Conservation (phyloP, 148 eudicot genomes). For the Camellia sinensis region DNA sequence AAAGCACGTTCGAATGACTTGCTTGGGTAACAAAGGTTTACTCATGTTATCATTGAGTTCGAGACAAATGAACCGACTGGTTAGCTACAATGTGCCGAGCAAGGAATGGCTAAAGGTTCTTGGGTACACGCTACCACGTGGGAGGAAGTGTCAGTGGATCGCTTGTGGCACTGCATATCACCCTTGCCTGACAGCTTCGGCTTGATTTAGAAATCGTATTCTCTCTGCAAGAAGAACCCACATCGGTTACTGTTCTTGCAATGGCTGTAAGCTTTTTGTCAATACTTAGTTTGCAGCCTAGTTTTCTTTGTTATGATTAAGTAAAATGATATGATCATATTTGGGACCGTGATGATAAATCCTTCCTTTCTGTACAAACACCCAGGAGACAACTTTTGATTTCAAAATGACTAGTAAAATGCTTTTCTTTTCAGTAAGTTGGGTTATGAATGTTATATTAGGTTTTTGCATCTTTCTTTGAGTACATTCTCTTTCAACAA, state of each 20-base stretch:
- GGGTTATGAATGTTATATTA: neutral
- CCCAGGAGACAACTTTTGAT: neutral
- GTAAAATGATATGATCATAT: neutral
- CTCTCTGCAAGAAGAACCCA: neutral
- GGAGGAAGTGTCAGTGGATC: constrained; percentile 73
- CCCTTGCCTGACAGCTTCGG: constrained; percentile 67
- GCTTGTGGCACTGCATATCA: constrained; percentile 82
- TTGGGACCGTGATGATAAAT: neutral
- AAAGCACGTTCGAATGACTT: constrained; percentile 85
- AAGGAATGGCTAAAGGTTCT: constrained; percentile 82
- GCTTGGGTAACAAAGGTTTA: constrained; percentile 90
- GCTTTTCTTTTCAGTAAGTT: neutral
- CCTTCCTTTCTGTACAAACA: neutral
- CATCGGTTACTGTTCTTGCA: no score
- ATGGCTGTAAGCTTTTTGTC: neutral
- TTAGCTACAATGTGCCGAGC: constrained; percentile 57
- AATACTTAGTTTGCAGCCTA: constrained; percentile 2
- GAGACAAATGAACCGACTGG: constrained; percentile 70
- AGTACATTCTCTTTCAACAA: no score
- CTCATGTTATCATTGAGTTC: constrained; percentile 88
- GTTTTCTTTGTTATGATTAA: neutral
- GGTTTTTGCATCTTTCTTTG: no score
- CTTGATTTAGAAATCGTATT: constrained; percentile 30
- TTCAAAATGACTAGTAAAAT: neutral
- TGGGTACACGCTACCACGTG: constrained; percentile 51